Percentiles rank a stretch among this genome's conserved stretches.
phyloP scores from a whole-genome alignment of 371 early-diverging fungal genomes.

The Mortierella sp. region DNA sequence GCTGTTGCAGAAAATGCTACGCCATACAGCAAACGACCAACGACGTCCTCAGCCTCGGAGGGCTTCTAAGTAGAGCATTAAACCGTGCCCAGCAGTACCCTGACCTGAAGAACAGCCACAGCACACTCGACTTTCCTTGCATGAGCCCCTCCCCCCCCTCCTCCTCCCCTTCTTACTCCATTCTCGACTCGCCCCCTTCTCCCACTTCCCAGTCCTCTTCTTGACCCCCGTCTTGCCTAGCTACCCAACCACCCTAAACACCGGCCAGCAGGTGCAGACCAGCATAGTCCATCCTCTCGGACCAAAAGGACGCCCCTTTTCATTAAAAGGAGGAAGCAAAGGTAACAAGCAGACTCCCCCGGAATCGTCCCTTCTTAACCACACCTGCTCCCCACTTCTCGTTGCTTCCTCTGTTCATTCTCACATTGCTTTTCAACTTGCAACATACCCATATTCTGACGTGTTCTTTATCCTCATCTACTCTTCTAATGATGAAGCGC shows the following conservation, averaged over 20 bases:
- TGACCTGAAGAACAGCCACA: too few species aligned
- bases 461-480: too few species aligned
- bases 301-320: too few species aligned
- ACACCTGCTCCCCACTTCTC: background rate
- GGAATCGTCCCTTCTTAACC: too few species aligned
- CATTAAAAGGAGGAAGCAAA: too few species aligned
- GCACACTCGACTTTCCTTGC: background rate
- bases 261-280: too few species aligned
- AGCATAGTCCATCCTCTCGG: too few species aligned
- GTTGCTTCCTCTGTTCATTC: background rate
- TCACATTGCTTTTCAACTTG: background rate
- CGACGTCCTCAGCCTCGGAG: conserved; percentile 44
- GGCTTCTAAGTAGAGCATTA: conserved; percentile 21
- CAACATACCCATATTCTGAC: background rate
- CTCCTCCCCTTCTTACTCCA: background rate
- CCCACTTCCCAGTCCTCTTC: background rate
- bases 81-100: too few species aligned
- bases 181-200: background rate
- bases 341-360: too few species aligned
- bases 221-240: background rate
- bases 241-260: too few species aligned
- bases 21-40: conserved; percentile 43
- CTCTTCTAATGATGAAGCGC: conserved; percentile 10
- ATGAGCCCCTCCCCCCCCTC: background rate
- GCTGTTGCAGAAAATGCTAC: conserved; percentile 44